Evolutionary conservation across 805 yeast species (phyloP).

Genomic region (Metschnikowia reukaufii): DNA sequence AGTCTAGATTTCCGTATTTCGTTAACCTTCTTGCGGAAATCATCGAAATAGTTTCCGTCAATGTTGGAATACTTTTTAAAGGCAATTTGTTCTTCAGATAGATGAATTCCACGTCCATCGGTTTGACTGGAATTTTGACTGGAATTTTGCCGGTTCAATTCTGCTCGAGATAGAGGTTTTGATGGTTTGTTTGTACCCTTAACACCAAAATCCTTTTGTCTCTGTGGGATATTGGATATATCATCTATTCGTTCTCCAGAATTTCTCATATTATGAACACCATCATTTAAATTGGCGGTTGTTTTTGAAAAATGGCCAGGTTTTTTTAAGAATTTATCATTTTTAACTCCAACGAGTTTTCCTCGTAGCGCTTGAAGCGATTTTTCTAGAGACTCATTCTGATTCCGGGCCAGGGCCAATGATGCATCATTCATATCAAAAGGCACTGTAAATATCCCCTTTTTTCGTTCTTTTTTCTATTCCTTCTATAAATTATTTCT

Average conservation of each 20-base stretch:
- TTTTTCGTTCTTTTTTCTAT: no score
- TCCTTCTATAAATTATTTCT: no score
- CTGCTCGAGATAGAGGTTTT: not conserved
- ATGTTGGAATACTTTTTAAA: not conserved
- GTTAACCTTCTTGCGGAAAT: conserved; percentile 24
- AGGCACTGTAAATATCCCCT: not conserved
- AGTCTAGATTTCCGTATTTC: conserved; percentile 18
- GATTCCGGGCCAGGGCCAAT: conserved; percentile 8
- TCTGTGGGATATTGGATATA: no score
- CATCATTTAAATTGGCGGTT: not conserved
- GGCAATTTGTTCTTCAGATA: not conserved
- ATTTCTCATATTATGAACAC: not conserved
- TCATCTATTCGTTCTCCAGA: not conserved
- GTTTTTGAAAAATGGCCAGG: not conserved
- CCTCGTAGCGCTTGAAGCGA: conserved; percentile 13
- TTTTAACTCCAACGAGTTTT: conserved; percentile 1
- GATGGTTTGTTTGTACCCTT: no score
- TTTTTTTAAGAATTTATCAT: not conserved
- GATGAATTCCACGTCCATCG: not conserved
- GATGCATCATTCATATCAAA: conserved; percentile 4
- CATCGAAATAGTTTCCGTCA: conserved; percentile 19
- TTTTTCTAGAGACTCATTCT: conserved; percentile 9
- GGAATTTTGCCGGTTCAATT: not conserved
- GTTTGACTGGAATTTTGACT: not conserved
- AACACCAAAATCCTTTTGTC: no score